Conservation (phyloP, 1,284 basidiomycete species). For the Leccinum cinnamomeum region DNA sequence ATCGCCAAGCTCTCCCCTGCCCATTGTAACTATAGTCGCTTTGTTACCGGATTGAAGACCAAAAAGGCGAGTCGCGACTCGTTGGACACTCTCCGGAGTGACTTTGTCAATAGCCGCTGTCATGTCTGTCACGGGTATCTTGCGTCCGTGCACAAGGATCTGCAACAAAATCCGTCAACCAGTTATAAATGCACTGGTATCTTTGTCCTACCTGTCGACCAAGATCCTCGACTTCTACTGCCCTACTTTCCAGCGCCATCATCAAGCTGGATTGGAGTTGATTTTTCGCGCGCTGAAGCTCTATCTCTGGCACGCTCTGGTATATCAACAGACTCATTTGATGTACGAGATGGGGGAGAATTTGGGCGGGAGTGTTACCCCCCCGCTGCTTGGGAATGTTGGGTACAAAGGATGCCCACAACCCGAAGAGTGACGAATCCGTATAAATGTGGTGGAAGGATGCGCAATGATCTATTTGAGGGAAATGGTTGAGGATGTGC, state of each 20-base stretch:
- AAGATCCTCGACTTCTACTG: constrained; percentile 89
- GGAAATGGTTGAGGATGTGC: constrained; percentile 94
- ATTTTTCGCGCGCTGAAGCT: constrained; percentile 90
- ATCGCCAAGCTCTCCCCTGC: constrained; percentile 65
- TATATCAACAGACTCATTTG: constrained; percentile 78
- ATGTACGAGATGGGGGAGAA: constrained; percentile 84
- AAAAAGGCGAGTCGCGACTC: constrained; percentile 76
- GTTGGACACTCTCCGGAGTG: constrained; percentile 65
- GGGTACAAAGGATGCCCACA: constrained; percentile 89
- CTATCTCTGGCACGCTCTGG: constrained; percentile 61
- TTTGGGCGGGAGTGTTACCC: constrained; percentile 65
- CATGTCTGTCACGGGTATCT: constrained; percentile 91
- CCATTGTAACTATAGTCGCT: constrained; percentile 73
- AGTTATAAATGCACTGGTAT: neutral
- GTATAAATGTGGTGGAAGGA: constrained; percentile 98
- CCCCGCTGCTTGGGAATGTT: constrained; percentile 53
- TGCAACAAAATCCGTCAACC: constrained; percentile 37
- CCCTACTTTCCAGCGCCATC: constrained; percentile 93
- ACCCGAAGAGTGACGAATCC: constrained; percentile 92
- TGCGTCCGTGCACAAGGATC: constrained; percentile 90
- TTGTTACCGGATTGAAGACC: constrained; percentile 59
- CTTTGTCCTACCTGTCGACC: constrained; percentile 65
- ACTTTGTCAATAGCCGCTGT: constrained; percentile 86
- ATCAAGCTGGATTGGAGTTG: constrained; percentile 93
- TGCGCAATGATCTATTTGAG: constrained; percentile 95